Base-by-base conservation (phyloP, 768 basidiomycete species). In the Floccularia luteovirens region DNA sequence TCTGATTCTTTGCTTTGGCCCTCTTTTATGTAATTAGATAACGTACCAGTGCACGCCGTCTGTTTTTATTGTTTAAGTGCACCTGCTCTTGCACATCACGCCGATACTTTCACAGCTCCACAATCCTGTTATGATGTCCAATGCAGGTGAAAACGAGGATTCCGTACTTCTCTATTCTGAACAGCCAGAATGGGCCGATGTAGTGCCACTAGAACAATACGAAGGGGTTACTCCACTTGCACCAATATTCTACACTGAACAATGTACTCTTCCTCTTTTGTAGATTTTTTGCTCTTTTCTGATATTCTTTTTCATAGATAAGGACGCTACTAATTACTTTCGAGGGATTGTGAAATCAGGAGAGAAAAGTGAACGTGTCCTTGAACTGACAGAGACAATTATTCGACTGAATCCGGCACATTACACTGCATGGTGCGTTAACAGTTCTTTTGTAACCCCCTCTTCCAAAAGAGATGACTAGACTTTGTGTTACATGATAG, bases 341-440 rank as follows among this genome's bases (percentile, higher is more conserved):
- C 82, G 94, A 38, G 91, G 79, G 0, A 71, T 98, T 43, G 75
- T 88, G 31, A 78, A 79, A 52, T 62, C 64, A 0, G 77, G 77
- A 3, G 94, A 98, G 67, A 79, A 79, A 64, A 90, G 82, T 45
- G 61, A 70, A 14, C 71, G 94, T 24, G 91, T 84, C 8, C 74
- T 99, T 38, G 75, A 84, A 49, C 70, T 99, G 22, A 99, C 96
- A 0, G 89, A 94, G 60, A 69, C 66, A 27, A 78, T 98, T 51
- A 94, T 99, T 47, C 73, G 83, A 20, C 67, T 85, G 61, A 99
- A 99, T 57, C 93, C 96, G 4, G 91, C 90, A 1, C 96, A 98
- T 56, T 99, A 97, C 55, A 86, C 92, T 37, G 91, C 93, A 49
- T 99, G 96, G 94, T 92, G 56, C 43, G 80, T 55, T 17, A 14